A percentile compares a stretch with the other conserved stretches of the same genome.
phyloP scores from a whole-genome alignment of 495 filamentous ascomycete species.

The Tuber microsphaerosporum region DNA sequence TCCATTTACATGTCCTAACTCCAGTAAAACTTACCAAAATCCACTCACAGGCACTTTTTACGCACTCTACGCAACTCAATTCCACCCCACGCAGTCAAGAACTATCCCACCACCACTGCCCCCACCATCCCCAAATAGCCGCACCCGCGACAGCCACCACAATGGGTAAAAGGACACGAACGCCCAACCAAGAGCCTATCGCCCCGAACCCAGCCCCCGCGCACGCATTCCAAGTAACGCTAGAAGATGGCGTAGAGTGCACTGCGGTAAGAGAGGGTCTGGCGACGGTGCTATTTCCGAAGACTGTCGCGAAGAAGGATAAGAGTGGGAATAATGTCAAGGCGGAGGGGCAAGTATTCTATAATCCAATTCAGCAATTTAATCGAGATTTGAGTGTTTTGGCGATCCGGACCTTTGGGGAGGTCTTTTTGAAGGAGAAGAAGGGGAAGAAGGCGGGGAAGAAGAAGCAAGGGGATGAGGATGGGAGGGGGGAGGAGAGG shows the following conservation, averaged over 20 bases:
- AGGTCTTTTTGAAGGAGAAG: conserved; percentile 55
- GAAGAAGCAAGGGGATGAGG: conserved; percentile 43
- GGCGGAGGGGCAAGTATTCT: conserved; percentile 71
- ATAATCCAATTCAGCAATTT: conserved; percentile 98
- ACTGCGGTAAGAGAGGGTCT: conserved; percentile 61
- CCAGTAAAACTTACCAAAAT: not conserved
- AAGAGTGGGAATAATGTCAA: conserved; percentile 46
- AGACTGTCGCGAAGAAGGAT: conserved; percentile 44
- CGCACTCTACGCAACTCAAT: not conserved
- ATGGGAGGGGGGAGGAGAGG: conserved; percentile 37
- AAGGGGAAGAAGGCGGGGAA: conserved; percentile 45
- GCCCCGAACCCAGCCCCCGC: conserved; percentile 30
- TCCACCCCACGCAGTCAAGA: not conserved
- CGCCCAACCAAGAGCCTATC: conserved; percentile 14
- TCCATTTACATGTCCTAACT: not conserved
- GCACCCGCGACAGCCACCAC: conserved; percentile 21
- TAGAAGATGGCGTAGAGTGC: conserved; percentile 52
- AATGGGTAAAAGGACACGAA: conserved; percentile 37
- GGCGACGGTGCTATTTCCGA: conserved; percentile 59
- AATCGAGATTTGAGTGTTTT: conserved; percentile 92
- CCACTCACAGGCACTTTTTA: not conserved
- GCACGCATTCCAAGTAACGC: conserved; percentile 28
- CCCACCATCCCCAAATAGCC: not conserved
- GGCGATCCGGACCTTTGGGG: conserved; percentile 75
- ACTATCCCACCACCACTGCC: not conserved